Evolutionary conservation across 257 asterid genomes (phyloP), one percentile per base, ranked within the genome.

Genomic region (Jacaranda copaia): DNA sequence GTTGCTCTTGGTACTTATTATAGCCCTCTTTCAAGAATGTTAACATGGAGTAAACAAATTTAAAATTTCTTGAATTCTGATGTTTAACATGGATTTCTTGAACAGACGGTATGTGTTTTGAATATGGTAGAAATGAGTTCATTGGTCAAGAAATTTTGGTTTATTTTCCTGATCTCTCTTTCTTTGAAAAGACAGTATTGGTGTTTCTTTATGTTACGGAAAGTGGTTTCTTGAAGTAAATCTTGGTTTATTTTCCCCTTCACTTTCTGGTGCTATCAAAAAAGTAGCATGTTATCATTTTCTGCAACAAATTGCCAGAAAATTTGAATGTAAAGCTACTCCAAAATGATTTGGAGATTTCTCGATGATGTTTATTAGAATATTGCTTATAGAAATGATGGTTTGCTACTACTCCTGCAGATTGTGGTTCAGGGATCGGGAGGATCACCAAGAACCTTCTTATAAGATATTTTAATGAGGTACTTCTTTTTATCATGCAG

Each of bases 371-470:
- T 48, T 14, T 36, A 16, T 39, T 39, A 5, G 40, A 49, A 5
- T 71, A 0, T 11, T 62, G 45, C 36, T 73, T n/a, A 16, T 64
- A 15, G 56, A 58, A 61, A 78, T 81, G 79, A 75, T 78, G 32
- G 58, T 78, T 80, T 73, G 65, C 16, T 81, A 13, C 68, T 16
- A 68, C 35, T 45, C 16, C 42, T 83, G 88, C 89, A 94, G 98
- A 96, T 88, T 96, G 98, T 86, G 98, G 99, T 72, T 92, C 97
- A 5, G 99, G 99, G 72, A 90, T 96, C 72, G 99, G 99, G 58
- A 90, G 98, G 81, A 66, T 96, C 64, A 81, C 96, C 79, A 90
- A 88, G 85, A 89, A 93, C 83, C 96, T 96, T 82, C 97, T 96
- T 51, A 87, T 91, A 16, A 83, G 93, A 81, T 89, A 91, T 84